Percentiles rank a stretch among this genome's conserved stretches.
Evolutionary conservation across 305 asterid genomes (phyloP).

Genomic region (Rubia balearica): DNA sequence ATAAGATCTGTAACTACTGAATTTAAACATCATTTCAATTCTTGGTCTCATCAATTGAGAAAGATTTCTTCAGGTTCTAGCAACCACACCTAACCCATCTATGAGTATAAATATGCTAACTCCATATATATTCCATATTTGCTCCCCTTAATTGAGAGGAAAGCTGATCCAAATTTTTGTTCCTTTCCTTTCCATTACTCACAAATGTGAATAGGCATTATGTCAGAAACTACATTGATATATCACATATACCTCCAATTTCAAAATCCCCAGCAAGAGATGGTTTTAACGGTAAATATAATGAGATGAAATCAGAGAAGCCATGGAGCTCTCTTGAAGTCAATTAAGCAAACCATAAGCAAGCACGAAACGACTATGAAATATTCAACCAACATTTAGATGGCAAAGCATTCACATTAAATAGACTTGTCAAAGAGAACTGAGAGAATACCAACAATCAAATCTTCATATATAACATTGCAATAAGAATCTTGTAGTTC

Average conservation of each 20-base stretch:
- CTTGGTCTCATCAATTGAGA: background rate
- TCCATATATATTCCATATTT: background rate
- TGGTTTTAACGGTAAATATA: background rate
- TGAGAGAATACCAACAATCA: background rate
- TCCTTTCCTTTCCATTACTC: background rate
- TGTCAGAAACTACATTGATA: background rate
- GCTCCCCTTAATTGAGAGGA: too few species aligned
- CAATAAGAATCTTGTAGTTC: background rate
- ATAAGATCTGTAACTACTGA: background rate
- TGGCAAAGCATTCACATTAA: background rate
- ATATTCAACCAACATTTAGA: background rate
- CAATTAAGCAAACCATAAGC: background rate
- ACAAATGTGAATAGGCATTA: background rate
- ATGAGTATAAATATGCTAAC: background rate
- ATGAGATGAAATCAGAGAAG: conserved; percentile 1
- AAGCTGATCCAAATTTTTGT: too few species aligned
- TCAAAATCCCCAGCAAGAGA: background rate
- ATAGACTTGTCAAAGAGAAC: background rate
- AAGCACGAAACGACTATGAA: background rate
- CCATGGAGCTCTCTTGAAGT: background rate
- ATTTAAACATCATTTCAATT: background rate
- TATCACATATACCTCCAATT: background rate
- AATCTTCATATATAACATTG: background rate
- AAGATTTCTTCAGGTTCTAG: background rate
- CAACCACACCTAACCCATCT: background rate